Base-by-base conservation (phyloP, 2,329 filamentous ascomycete genomes). In the Aspergillus jensenii region DNA sequence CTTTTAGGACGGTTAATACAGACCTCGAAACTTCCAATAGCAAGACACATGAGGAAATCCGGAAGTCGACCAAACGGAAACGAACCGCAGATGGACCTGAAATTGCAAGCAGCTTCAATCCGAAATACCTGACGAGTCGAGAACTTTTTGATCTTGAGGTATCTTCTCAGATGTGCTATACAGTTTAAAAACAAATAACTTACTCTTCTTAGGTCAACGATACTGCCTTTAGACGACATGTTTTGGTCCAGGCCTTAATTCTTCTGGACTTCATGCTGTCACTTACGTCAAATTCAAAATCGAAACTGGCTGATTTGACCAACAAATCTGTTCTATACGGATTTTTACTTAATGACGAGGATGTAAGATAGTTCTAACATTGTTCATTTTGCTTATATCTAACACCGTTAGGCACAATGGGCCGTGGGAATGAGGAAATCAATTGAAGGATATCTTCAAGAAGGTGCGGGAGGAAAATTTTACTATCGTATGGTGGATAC, bases 401-500 rank as follows among this genome's bases (percentile, higher is more conserved):
- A 51, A 71, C 60, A 53, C 31, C 11, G 11, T 67, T 70, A 91
- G 87, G 84, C 90, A 47, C 90, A 90, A 79, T 99, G 95, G 95
- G 91, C 89, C 40, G 82, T 81, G 52, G 83, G 87, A 52, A 96
- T 90, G 79, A 92, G 92, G 70, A 83, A 83, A 39, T 81, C 82
- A 6, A 96, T 98, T 67, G 89, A 90, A 59, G 86, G 87, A 58
- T 96, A 97, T 74, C 83, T 99, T 56, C 89, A 90, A 70, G 83
- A 88, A 66, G 90, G 90, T 19, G 78, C 82, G 43, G 93, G 96
- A 68, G 95, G 95, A 31, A 90, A 91, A 62, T 96, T 96, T 75
- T 99, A 98, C 75, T 90, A 92, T 76, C 89, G 95, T 40, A 96
- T 98, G 86, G 92, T 99, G 33, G 93, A 98, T 73, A 98, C 93